These are phyloP conservation scores for Leccinum uliginosum DNA, from an alignment of 768 basidiomycete species.

Conservation along the genomic window DNA sequence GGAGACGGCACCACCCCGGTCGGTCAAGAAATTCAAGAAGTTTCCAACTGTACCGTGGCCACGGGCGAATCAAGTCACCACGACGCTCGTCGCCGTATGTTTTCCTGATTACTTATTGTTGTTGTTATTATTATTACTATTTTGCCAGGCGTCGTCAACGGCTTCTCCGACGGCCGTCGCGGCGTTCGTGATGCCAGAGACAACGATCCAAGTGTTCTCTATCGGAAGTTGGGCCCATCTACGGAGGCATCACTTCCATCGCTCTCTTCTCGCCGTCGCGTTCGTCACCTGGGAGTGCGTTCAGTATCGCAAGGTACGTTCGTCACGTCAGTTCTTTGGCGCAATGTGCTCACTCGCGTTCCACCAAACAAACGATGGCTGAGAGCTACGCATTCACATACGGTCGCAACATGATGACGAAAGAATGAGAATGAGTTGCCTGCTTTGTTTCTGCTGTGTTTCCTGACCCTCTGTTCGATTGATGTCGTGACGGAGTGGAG, in stretches of 20 bases:
- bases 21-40: constrained; percentile 51
- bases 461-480: too few species aligned
- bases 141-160: constrained; percentile 22
- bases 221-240: constrained; percentile 82
- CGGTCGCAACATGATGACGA: constrained; percentile 43
- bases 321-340: background rate
- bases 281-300: constrained; percentile 86
- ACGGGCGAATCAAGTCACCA: constrained; percentile 17
- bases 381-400: constrained; percentile 62
- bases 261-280: constrained; percentile 75
- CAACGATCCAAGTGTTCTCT: constrained; percentile 70
- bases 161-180: constrained; percentile 27
- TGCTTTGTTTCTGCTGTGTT: too few species aligned
- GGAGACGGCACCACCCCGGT: constrained; percentile 51
- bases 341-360: constrained; percentile 1
- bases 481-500: background rate
- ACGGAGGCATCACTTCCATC: constrained; percentile 81
- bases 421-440: too few species aligned
- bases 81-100: constrained; percentile 3
- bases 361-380: constrained; percentile 53
- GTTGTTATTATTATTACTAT: too few species aligned
- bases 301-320: constrained; percentile 73
- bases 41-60: constrained; percentile 47
- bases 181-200: constrained; percentile 66
- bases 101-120: too few species aligned